These are phyloP conservation scores for Ascodesmis nigricans DNA, from an alignment of 495 filamentous ascomycete species.

Conservation along the genomic window DNA sequence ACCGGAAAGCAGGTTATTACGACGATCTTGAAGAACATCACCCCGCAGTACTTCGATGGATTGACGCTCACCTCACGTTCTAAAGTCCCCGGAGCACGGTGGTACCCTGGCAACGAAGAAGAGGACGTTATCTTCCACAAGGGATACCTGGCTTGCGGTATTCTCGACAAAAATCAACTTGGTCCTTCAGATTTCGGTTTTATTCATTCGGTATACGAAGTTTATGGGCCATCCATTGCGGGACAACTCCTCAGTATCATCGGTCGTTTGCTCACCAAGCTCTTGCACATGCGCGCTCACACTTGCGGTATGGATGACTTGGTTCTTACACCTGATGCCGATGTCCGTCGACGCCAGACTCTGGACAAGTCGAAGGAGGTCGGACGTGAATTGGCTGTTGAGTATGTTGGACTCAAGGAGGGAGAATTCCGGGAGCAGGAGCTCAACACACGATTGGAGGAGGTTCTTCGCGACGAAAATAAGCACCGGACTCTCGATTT, in stretches of 20 bases:
- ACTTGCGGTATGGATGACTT: conserved; percentile 97
- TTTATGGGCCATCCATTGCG: conserved; percentile 70
- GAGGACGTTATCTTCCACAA: conserved; percentile 63
- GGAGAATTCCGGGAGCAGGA: conserved; percentile 45
- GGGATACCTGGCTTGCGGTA: conserved; percentile 70
- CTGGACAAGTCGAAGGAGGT: conserved; percentile 46
- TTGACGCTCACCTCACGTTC: conserved; percentile 60
- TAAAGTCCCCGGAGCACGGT: conserved; percentile 49
- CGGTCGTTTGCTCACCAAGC: conserved; percentile 70
- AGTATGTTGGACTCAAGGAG: conserved; percentile 59
- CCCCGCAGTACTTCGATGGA: conserved; percentile 47
- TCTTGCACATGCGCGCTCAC: conserved; percentile 81
- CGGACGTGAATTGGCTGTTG: conserved; percentile 62
- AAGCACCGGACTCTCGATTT: conserved; percentile 77
- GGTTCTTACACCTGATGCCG: conserved; percentile 58
- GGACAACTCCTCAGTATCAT: conserved; percentile 72
- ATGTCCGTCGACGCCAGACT: conserved; percentile 44
- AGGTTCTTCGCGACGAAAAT: conserved; percentile 69
- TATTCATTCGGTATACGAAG: conserved; percentile 77
- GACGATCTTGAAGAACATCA: conserved; percentile 80
- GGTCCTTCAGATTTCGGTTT: conserved; percentile 72
- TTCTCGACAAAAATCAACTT: conserved; percentile 90
- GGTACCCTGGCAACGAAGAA: conserved; percentile 40
- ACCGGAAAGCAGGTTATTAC: conserved; percentile 97
- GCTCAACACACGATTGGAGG: conserved; percentile 56